A percentile compares a stretch with the other conserved stretches of the same genome.
phyloP scores from a whole-genome alignment of 371 early-diverging fungal genomes.

The Saksenaea vasiformis region DNA sequence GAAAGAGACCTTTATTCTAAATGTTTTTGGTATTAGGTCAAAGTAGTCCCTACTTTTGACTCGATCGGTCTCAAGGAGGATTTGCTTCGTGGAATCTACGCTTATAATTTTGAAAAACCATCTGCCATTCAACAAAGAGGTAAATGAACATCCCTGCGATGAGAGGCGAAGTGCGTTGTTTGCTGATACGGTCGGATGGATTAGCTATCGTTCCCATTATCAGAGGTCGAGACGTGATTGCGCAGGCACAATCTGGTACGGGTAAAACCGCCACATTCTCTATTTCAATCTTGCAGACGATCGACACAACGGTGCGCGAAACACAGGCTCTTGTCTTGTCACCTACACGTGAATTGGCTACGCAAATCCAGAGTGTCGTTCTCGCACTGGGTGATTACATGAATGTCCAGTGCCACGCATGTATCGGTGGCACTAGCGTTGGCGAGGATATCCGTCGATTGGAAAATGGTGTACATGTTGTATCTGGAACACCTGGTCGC shows the following conservation, averaged over 20 bases:
- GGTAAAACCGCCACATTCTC: conserved; percentile 98
- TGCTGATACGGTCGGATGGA: not conserved
- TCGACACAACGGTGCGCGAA: conserved; percentile 70
- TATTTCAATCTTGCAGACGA: conserved; percentile 86
- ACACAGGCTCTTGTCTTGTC: conserved; percentile 91
- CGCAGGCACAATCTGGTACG: conserved; percentile 97
- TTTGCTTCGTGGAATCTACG: conserved; percentile 96
- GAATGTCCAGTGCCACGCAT: conserved; percentile 78
- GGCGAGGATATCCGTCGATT: conserved; percentile 79
- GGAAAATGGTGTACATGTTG: conserved; percentile 72
- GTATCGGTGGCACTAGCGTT: conserved; percentile 91
- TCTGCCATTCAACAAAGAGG: conserved; percentile 91
- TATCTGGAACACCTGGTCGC: conserved; percentile 95
- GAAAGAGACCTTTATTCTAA: not conserved
- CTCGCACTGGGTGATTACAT: conserved; percentile 84
- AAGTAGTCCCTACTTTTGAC: conserved; percentile 90
- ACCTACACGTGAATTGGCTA: conserved; percentile 93
- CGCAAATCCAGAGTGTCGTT: conserved; percentile 87
- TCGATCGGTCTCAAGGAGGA: conserved; percentile 92
- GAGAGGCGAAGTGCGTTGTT: not conserved
- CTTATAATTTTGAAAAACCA: conserved; percentile 92
- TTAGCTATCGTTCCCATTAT: conserved; percentile 79
- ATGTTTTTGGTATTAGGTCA: conserved; percentile 31
- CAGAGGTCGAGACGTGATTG: conserved; percentile 88
- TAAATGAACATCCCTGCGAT: too few relatives aligned